Conservation (phyloP, 208 protist genomes). For the Acanthamoeba triangularis region DNA sequence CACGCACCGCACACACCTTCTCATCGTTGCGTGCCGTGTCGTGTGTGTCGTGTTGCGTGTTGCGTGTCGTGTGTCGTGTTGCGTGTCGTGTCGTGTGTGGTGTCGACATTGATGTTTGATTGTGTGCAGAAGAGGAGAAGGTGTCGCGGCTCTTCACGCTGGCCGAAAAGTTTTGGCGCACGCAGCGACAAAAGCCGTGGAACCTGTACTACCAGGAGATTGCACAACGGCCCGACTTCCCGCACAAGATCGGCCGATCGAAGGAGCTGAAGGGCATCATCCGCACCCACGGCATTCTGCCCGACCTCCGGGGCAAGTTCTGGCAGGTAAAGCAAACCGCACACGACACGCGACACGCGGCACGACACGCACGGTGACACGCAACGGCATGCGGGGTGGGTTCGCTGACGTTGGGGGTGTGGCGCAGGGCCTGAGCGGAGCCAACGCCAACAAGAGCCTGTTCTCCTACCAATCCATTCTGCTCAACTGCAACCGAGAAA, state of each 20-base stretch:
- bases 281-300: slow-evolving; percentile 59
- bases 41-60: no score
- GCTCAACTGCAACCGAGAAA: slow-evolving; percentile 54
- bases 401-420: not conserved
- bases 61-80: no score
- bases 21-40: no score
- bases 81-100: not conserved
- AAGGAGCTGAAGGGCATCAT: slow-evolving; percentile 60
- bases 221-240: not conserved
- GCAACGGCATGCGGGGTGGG: not conserved
- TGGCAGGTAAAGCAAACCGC: slow-evolving; percentile 57
- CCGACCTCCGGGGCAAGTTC: slow-evolving; percentile 70
- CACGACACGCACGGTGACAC: no score
- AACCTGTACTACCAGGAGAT: slow-evolving; percentile 64
- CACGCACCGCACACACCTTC: not conserved
- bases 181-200: slow-evolving; percentile 50
- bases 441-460: slow-evolving; percentile 55
- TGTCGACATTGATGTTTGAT: not conserved
- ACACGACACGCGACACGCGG: no score
- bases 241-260: not conserved
- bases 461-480: slow-evolving; percentile 72
- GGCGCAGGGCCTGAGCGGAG: slow-evolving; percentile 61
- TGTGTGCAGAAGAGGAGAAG: slow-evolving; percentile 53
- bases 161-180: slow-evolving; percentile 59
- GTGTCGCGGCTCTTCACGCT: slow-evolving; percentile 66